phyloP scores from a whole-genome alignment of 2,329 filamentous ascomycete genomes.

The Bretziella fagacearum region DNA sequence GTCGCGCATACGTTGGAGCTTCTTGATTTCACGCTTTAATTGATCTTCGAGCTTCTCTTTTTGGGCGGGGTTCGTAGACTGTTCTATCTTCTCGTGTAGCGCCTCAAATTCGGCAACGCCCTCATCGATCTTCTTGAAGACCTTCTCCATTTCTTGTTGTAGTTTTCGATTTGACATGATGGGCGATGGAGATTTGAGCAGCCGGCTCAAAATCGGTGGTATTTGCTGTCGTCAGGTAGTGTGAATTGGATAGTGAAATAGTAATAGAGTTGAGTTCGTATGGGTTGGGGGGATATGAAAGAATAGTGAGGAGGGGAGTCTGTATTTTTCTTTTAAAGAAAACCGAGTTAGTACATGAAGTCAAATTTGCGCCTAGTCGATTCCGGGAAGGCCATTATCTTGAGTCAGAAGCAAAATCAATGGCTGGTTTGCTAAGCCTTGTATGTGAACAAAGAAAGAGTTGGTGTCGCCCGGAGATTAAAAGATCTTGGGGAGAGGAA shows the following conservation, averaged over 20 bases:
- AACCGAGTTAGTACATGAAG: no score
- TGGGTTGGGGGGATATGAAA: not conserved
- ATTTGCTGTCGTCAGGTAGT: not conserved
- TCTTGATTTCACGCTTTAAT: slow-evolving; percentile 98
- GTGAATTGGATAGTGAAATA: not conserved
- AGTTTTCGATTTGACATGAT: slow-evolving; percentile 91
- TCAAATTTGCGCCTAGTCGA: no score
- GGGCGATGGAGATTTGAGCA: slow-evolving; percentile 17
- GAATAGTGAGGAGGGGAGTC: not conserved
- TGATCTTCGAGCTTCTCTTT: slow-evolving; percentile 98
- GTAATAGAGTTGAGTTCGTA: not conserved
- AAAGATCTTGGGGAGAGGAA: not conserved
- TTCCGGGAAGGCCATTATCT: no score
- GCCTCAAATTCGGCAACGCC: slow-evolving; percentile 81
- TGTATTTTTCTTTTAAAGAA: no score
- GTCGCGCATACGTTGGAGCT: slow-evolving; percentile 88
- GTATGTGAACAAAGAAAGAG: not conserved
- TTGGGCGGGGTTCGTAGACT: slow-evolving; percentile 80
- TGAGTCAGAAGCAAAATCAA: no score
- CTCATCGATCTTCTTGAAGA: slow-evolving; percentile 96
- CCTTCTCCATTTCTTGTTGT: slow-evolving; percentile 96
- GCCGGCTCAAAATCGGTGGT: slow-evolving; percentile 13
- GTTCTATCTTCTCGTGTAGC: slow-evolving; percentile 96
- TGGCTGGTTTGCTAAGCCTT: no score
- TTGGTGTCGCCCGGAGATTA: not conserved